Conservation (phyloP, 2,329 filamentous ascomycete species). For the Cladophialophora carrionii region DNA sequence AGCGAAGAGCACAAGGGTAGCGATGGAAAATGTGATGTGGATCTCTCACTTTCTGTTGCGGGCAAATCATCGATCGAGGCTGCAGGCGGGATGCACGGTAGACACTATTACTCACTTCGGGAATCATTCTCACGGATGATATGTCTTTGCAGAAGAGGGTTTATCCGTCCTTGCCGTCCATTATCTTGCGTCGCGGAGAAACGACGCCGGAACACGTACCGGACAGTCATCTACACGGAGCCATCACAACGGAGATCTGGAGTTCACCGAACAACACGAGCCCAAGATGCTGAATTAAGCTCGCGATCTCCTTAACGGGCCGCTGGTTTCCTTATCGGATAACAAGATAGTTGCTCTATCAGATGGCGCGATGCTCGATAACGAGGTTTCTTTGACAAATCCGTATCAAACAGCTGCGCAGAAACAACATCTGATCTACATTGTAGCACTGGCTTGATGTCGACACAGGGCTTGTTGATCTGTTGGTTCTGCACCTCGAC, state of each 20-base stretch:
- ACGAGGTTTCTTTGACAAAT: conserved; percentile 22
- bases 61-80: conserved; percentile 3
- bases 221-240: not conserved
- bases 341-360: conserved; percentile 17
- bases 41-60: not conserved
- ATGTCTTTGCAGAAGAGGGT: not conserved
- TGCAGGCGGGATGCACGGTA: conserved; percentile 8
- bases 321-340: conserved; percentile 16
- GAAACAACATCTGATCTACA: conserved; percentile 4
- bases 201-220: not conserved
- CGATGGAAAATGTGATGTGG: not conserved
- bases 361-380: conserved; percentile 11
- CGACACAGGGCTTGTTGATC: not conserved
- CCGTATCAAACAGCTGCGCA: conserved; percentile 1
- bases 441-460: not conserved
- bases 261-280: not conserved
- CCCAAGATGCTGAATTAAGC: conserved; percentile 18
- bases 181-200: conserved; percentile 10
- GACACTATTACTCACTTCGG: conserved; percentile 4
- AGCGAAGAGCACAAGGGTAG: not conserved
- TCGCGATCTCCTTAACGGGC: conserved; percentile 15
- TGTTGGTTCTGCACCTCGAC: conserved; percentile 7
- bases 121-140: conserved; percentile 1
- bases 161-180: not conserved
- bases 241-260: not conserved